phyloP scores from a whole-genome alignment of 345 rosid genomes.

The Luvunga scandens region DNA sequence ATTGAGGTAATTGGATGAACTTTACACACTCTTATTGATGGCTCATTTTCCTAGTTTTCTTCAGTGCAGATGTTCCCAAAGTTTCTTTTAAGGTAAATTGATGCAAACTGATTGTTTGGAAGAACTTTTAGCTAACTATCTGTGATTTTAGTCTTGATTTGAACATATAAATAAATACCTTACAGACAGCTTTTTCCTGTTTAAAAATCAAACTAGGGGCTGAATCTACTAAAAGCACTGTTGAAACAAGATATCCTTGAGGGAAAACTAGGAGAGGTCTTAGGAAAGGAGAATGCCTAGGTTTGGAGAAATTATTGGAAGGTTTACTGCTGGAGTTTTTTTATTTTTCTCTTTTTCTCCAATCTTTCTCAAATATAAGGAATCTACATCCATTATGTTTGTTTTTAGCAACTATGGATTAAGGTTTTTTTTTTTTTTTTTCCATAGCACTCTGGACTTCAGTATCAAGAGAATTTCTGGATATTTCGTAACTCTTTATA shows the following conservation, averaged over 20 bases:
- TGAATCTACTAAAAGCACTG: background rate
- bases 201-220: background rate
- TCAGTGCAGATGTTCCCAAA: background rate
- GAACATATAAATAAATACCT: background rate
- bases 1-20: constrained; percentile 57
- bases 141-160: background rate
- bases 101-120: background rate
- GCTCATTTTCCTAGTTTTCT: constrained; percentile 8
- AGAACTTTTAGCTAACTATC: background rate
- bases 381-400: background rate
- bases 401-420: background rate
- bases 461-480: background rate
- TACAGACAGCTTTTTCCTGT: background rate
- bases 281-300: background rate
- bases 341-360: background rate
- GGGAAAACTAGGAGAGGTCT: background rate
- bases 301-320: background rate
- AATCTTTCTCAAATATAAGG: background rate
- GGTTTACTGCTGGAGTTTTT: background rate
- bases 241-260: background rate
- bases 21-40: background rate
- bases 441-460: background rate
- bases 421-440: background rate
- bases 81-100: background rate
- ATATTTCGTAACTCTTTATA: background rate